A percentile compares a stretch with the other conserved stretches of the same genome.
Evolutionary conservation across 257 asterid species (phyloP).

Genomic region (Solanum tarapatanum): DNA sequence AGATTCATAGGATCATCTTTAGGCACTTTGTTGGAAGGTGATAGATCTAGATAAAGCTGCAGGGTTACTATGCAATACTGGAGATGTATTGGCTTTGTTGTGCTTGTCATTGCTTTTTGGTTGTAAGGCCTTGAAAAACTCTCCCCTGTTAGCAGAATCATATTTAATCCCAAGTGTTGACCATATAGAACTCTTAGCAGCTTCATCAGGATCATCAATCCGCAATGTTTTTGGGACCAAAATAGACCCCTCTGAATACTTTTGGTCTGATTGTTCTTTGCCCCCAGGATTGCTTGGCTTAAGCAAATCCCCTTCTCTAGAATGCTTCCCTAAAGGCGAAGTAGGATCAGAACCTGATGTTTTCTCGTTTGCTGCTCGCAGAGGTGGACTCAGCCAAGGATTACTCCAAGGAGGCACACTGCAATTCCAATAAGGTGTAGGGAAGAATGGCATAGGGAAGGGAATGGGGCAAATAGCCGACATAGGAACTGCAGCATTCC

Average conservation of each 20-base stretch:
- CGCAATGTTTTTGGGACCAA: constrained; percentile 70
- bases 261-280: not conserved
- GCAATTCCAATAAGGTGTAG: constrained; percentile 58
- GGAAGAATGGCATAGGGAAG: constrained; percentile 45
- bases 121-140: constrained; percentile 54
- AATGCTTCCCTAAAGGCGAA: constrained; percentile 63
- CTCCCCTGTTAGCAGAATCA: constrained; percentile 31
- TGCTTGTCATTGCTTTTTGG: constrained; percentile 31
- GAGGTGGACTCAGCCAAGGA: constrained; percentile 38
- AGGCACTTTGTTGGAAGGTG: constrained; percentile 45
- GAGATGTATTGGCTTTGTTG: constrained; percentile 4
- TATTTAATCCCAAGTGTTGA: constrained; percentile 65
- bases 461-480: constrained; percentile 46
- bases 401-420: constrained; percentile 45
- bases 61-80: constrained; percentile 57
- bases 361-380: constrained; percentile 18
- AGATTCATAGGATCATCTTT: constrained; percentile 57
- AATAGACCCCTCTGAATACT: constrained; percentile 25
- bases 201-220: constrained; percentile 78
- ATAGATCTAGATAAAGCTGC: constrained; percentile 74
- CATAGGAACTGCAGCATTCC: constrained; percentile 30
- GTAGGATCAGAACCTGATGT: constrained; percentile 7
- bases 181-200: constrained; percentile 88
- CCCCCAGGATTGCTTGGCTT: constrained; percentile 13
- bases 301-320: constrained; percentile 51